phyloP scores from a whole-genome alignment of 352 stramenopile species.

The Peronosclerospora sorghi region DNA sequence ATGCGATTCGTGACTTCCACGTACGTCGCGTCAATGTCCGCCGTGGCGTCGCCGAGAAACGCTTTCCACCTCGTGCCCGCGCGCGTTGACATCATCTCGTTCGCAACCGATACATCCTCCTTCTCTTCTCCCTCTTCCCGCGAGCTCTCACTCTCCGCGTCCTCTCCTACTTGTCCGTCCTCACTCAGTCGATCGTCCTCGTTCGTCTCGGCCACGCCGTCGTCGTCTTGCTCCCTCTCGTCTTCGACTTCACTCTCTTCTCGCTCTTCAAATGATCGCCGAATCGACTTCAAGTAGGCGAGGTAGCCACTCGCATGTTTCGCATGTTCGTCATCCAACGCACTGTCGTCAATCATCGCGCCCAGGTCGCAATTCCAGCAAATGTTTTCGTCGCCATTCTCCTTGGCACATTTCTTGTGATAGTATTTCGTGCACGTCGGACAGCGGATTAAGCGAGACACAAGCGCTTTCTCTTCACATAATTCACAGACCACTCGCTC shows the following conservation, averaged over 20 bases:
- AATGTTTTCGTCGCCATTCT: slow-evolving; percentile 54
- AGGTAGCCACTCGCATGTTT: slow-evolving; percentile 34
- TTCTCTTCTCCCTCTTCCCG: slow-evolving; percentile 7
- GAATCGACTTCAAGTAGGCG: slow-evolving; percentile 37
- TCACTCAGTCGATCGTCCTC: slow-evolving; percentile 2
- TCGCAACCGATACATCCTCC: neutral
- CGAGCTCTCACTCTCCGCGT: slow-evolving; percentile 5
- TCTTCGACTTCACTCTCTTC: slow-evolving; percentile 3
- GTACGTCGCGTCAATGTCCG: slow-evolving; percentile 32
- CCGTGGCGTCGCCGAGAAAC: slow-evolving; percentile 54
- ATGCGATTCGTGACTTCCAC: slow-evolving; percentile 41
- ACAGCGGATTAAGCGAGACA: slow-evolving; percentile 31
- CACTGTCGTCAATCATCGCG: slow-evolving; percentile 66
- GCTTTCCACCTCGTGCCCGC: slow-evolving; percentile 42
- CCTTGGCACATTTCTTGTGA: slow-evolving; percentile 54
- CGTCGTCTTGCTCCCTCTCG: slow-evolving; percentile 1
- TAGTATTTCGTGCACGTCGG: slow-evolving; percentile 50
- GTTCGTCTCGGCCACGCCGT: too few relatives aligned
- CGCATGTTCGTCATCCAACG: slow-evolving; percentile 41
- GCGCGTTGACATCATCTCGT: slow-evolving; percentile 4
- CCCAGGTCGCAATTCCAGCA: slow-evolving; percentile 74
- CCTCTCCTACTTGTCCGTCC: slow-evolving; percentile 5
- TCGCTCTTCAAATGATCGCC: slow-evolving; percentile 15
- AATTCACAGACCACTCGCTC: slow-evolving; percentile 40
- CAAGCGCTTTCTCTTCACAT: slow-evolving; percentile 35